Conservation (phyloP, 306 rosid genomes). For the Mimosa bimucronata region DNA sequence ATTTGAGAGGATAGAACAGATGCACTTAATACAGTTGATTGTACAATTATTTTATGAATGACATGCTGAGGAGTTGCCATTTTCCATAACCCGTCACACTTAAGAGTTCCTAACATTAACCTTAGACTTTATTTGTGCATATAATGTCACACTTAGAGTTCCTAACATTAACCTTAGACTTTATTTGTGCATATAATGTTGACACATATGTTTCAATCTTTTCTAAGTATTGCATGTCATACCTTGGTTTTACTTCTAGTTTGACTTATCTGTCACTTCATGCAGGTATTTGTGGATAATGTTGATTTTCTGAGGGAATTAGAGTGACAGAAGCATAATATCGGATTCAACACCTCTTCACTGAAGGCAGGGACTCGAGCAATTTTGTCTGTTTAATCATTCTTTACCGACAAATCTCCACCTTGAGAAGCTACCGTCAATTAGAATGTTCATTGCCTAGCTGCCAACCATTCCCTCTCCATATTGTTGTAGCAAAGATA, state of each 20-base stretch:
- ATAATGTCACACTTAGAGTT: neutral
- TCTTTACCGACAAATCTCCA: slow-evolving; percentile 4
- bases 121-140: neutral
- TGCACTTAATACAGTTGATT: neutral
- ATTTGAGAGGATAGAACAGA: neutral
- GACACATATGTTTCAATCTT: neutral
- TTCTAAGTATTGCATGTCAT: neutral
- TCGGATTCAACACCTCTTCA: slow-evolving; percentile 36
- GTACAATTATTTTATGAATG: slow-evolving; percentile 11
- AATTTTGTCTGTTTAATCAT: slow-evolving; percentile 32
- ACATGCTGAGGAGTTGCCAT: neutral
- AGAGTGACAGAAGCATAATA: slow-evolving; percentile 44
- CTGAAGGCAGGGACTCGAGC: slow-evolving; percentile 28
- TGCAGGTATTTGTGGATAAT: slow-evolving; percentile 72
- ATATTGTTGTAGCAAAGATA: slow-evolving; percentile 7
- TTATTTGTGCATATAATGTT: no score
- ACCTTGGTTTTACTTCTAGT: slow-evolving; percentile 2
- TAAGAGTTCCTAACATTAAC: neutral
- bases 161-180: no score
- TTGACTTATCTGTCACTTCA: slow-evolving; percentile 24
- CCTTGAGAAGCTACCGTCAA: slow-evolving; percentile 33
- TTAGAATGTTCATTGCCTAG: neutral
- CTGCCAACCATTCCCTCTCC: neutral
- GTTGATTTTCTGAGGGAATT: slow-evolving; percentile 72
- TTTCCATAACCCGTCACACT: neutral